Base-by-base conservation (phyloP, 1,284 basidiomycete species). In the Sporisorium iseilematis-ciliati region DNA sequence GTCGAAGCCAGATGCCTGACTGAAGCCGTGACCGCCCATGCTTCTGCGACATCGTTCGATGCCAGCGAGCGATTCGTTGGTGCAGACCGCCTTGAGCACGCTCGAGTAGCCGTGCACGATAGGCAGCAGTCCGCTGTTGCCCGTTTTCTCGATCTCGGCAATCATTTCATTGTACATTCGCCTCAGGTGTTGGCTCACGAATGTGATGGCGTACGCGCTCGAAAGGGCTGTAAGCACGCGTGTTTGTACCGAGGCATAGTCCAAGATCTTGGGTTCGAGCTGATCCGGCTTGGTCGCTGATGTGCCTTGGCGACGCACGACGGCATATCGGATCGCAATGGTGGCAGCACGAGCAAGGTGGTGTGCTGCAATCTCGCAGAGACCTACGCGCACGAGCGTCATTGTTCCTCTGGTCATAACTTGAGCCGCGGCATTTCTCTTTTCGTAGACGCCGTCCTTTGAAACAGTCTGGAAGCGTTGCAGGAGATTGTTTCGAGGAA, bases 11-110 rank as follows among this genome's bases (percentile, higher is more conserved):
- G 64, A 49, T 7, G 77, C 77, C 33, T 73, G 70, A 35, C 62
- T 66, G 60, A 75, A 81, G 14, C 79, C 79, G 35, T 79, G 75
- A 7, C 79, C 79, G 23, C 79, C 79, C 78, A 80, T 79, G 38
- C 67, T 72, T 16, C 78, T 54, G 2, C 79, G 57, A 49, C 77
- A 79, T 4, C 70, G 51, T 57, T 79, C 72, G 48, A 81, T 73
- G 12, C 67, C 79, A 1, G 63, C 72, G 12, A 79, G 68, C 25
- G 65, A 67, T 35, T 78, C 72, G 46, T 69, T 73, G 63, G 79
- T 80, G 57, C 66, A 71, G 11, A 66, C 60, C 4, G 79, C 75
- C 50, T 81, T 81, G 55, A 81, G 73, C 33, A 80, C 65, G 66
- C 72, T 75, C 57, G 79, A 78, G 57, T 73, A 69, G 48, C 79